phyloP scores from a whole-genome alignment of 2,329 filamentous ascomycete species.

The Proliferodiscus dingleyae region DNA sequence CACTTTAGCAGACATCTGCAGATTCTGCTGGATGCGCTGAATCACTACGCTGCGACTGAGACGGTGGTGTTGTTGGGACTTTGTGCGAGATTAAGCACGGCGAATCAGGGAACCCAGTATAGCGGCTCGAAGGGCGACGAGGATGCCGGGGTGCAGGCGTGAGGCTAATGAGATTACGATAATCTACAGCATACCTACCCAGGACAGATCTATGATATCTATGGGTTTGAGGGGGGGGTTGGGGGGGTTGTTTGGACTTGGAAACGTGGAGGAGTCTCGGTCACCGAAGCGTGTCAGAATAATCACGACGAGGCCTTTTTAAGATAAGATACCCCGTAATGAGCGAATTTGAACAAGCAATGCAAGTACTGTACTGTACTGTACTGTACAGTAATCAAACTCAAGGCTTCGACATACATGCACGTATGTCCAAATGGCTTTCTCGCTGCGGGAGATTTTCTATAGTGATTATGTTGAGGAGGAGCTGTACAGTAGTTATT shows the following conservation, averaged over 20 bases:
- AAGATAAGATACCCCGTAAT: too few species aligned
- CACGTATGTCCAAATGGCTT: too few species aligned
- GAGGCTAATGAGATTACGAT: constrained; percentile 2
- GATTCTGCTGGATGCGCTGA: constrained; percentile 88
- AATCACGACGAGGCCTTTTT: not conserved
- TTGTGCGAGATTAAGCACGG: constrained; percentile 75
- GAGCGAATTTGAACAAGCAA: too few species aligned
- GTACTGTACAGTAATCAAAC: too few species aligned
- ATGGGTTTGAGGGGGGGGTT: too few species aligned
- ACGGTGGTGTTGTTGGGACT: constrained; percentile 89
- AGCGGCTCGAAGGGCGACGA: constrained; percentile 56
- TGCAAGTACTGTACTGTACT: too few species aligned
- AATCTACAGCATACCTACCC: not conserved
- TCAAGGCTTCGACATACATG: too few species aligned
- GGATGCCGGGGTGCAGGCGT: constrained; percentile 34
- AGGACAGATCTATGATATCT: constrained; percentile 5
- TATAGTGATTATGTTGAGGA: too few species aligned
- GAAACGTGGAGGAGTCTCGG: not conserved
- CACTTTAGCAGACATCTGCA: constrained; percentile 91
- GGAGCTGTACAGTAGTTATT: too few species aligned
- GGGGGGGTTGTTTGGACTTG: too few species aligned
- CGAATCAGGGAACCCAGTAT: constrained; percentile 69
- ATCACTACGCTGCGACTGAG: constrained; percentile 96
- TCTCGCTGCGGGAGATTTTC: too few species aligned
- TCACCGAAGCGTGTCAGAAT: not conserved